Conservation (phyloP, 179 eudicot species). For the Beta corolliflora region DNA sequence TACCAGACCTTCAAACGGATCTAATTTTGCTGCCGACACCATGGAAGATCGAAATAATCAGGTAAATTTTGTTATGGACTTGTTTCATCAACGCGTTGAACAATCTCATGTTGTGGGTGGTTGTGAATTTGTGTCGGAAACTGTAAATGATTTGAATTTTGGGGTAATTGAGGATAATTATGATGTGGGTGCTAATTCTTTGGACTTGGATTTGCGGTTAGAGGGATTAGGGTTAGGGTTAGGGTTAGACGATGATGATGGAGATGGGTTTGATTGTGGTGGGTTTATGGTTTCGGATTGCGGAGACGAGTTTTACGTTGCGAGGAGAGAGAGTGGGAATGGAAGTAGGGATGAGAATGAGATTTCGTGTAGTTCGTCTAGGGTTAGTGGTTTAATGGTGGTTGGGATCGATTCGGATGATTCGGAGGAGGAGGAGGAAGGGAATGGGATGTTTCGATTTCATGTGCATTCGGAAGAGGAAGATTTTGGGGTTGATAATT, state of each 20-base stretch:
- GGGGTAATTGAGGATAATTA: constrained; percentile 37
- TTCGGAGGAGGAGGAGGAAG: constrained; percentile 41
- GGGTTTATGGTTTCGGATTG: constrained; percentile 45
- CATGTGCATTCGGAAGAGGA: constrained; percentile 36
- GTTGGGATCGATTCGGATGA: constrained; percentile 35
- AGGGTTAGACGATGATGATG: constrained; percentile 12
- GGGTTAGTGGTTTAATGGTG: constrained; percentile 29
- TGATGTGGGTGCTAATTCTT: constrained; percentile 34
- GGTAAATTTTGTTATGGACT: constrained; percentile 59
- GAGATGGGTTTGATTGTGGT: constrained; percentile 30
- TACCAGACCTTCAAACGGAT: constrained; percentile 6
- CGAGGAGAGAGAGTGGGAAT: constrained; percentile 35
- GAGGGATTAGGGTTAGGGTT: constrained; percentile 47
- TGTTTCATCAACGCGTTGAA: constrained; percentile 63
- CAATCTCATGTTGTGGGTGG: constrained; percentile 29
- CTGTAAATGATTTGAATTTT: constrained; percentile 26
- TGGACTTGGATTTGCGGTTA: constrained; percentile 47
- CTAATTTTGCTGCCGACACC: constrained; percentile 7
- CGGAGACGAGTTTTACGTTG: constrained; percentile 45
- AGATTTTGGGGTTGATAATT: constrained; percentile 31
- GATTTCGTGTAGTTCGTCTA: neutral
- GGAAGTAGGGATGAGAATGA: neutral
- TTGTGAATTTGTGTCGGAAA: constrained; percentile 21
- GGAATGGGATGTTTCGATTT: constrained; percentile 24
- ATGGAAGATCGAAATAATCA: constrained; percentile 48